Evolutionary conservation across 2,329 filamentous ascomycete species (phyloP), one percentile per base, ranked within the genome.

Genomic region (Fusarium floridanum): DNA sequence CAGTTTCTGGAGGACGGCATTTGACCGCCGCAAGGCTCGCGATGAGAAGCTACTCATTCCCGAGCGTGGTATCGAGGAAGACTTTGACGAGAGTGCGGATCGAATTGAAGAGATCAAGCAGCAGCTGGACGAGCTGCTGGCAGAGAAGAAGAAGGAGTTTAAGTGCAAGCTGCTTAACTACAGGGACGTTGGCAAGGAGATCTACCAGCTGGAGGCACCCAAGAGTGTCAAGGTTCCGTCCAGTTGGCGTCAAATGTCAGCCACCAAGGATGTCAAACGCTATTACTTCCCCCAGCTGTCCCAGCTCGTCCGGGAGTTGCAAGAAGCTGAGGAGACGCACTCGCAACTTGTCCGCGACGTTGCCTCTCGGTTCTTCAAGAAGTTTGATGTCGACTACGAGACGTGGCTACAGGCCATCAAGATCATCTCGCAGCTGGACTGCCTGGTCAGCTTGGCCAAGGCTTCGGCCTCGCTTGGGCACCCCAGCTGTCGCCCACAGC

Each of bases 231-330:
- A 97, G 82, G 91, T 99, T 3, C 97, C 97, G 0, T 93, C 93
- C 75, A 90, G 87, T 77, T 99, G 97, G 95, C 92, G 95, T 73
- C 96, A 98, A 80, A 98, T 98, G 95, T 98, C 97, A 6, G 93
- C 95, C 1, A 98, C 97, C 0, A 91, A 93, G 72, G 91, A 92
- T 66, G 94, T 97, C 79, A 98, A 97, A 84, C 93, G 97, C 1
- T 99, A 96, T 86, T 99, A 98, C 85, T 97, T 95, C 76, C 89
- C 92, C 1, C 93, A 97, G 79, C 88, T 98, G 16, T 93, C 93
- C 16, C 88, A 89, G 32, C 89, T 98, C 3, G 95, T 99, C 24
- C 93, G 96, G 60, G 90, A 95, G 77, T 88, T 98, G 20, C 97
- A 98, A 80, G 97, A 99, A 84, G 94, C 95, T 2, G 95, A 98